Percentiles rank a stretch among this genome's conserved stretches.
Evolutionary conservation across 148 eudicot species (phyloP).

Genomic region (Vaccinium vitisidaea): DNA sequence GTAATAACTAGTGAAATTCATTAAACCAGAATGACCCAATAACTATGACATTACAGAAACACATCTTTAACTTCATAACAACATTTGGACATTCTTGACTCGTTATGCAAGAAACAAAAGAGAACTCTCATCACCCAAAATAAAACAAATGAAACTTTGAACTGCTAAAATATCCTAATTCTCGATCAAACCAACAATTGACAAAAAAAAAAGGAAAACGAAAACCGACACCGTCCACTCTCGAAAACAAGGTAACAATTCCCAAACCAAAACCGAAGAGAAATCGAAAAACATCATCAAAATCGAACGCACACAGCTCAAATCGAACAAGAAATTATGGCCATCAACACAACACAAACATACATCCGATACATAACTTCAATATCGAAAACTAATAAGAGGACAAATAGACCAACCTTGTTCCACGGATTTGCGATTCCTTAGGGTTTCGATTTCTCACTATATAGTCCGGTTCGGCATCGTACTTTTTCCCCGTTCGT

Average conservation of each 20-base stretch:
- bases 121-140: slow-evolving; percentile 7
- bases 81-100: neutral
- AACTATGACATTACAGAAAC: neutral
- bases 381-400: neutral
- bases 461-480: neutral
- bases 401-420: slow-evolving; percentile 10
- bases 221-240: neutral
- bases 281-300: slow-evolving; percentile 1
- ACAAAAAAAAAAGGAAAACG: neutral
- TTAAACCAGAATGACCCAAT: neutral
- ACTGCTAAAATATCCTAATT: neutral
- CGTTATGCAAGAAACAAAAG: neutral
- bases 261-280: slow-evolving; percentile 4
- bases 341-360: neutral
- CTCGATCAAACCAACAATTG: neutral
- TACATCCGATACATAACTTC: neutral
- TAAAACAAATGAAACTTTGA: neutral
- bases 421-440: neutral
- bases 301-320: neutral
- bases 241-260: neutral
- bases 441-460: neutral
- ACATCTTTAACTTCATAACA: neutral
- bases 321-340: slow-evolving; percentile 11
- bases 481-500: neutral
- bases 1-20: slow-evolving; percentile 2